phyloP scores from a whole-genome alignment of 768 basidiomycete species.

The Podaxis sp. region DNA sequence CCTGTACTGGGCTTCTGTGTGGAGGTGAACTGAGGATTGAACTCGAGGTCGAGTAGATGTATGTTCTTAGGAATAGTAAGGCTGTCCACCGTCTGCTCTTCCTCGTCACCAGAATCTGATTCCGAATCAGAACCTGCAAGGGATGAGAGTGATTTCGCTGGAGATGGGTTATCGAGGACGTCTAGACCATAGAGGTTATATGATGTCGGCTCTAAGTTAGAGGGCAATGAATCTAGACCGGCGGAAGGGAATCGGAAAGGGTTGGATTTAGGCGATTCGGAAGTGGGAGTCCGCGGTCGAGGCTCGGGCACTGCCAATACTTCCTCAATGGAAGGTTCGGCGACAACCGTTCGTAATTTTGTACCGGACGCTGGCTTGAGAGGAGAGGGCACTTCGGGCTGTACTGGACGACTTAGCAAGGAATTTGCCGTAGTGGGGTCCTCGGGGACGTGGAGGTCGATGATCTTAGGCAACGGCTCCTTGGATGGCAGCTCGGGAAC shows the following conservation, averaged over 20 bases:
- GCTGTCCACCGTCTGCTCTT: not conserved
- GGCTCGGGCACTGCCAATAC: not conserved
- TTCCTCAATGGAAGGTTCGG: not conserved
- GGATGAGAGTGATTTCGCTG: conserved; percentile 29
- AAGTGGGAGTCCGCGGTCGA: conserved; percentile 23
- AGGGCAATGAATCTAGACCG: not conserved
- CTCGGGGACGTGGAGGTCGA: not conserved
- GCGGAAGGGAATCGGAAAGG: conserved; percentile 21
- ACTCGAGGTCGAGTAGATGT: conserved; percentile 11
- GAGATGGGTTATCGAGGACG: conserved; percentile 21
- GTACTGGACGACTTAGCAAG: not conserved
- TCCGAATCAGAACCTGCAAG: conserved; percentile 28
- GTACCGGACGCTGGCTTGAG: not conserved
- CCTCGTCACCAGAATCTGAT: conserved; percentile 18
- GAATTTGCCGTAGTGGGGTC: not conserved
- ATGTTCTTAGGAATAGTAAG: conserved; percentile 5
- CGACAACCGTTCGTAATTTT: not conserved
- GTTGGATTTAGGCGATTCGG: conserved; percentile 29
- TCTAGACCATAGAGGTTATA: conserved; percentile 12
- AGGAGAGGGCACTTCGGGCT: not conserved
- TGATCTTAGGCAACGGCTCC: not conserved
- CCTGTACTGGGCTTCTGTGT: conserved; percentile 22
- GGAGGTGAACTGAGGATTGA: conserved; percentile 29
- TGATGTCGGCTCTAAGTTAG: conserved; percentile 1
- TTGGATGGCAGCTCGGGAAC: not conserved